A percentile compares a stretch with the other conserved stretches of the same genome.
Conservation (phyloP, 371 early-diverging fungal genomes). For the Haplosporangium sp. region DNA sequence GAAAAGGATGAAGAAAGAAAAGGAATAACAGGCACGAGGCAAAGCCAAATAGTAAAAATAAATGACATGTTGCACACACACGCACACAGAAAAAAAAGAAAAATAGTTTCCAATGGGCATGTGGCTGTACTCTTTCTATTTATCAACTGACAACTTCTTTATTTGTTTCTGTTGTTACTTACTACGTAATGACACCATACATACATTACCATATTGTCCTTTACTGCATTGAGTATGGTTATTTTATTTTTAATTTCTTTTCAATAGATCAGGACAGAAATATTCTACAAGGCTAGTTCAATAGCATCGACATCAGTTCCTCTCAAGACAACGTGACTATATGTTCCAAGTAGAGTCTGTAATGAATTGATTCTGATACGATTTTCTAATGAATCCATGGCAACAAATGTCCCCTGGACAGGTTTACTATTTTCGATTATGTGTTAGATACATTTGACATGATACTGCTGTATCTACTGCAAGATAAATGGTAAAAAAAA, state of each 20-base stretch:
- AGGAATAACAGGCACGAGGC: conserved; percentile 5
- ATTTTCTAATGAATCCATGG: conserved; percentile 63
- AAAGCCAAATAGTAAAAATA: neutral
- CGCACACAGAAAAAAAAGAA: no score
- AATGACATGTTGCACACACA: neutral
- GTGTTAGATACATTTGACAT: no score
- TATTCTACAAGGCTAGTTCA: conserved; percentile 21
- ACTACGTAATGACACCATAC: no score
- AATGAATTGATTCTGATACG: conserved; percentile 62
- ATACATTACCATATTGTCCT: no score
- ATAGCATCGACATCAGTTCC: conserved; percentile 62
- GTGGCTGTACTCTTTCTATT: neutral
- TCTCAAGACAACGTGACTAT: conserved; percentile 63
- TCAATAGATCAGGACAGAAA: neutral
- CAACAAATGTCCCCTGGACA: conserved; percentile 58
- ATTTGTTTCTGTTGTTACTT: no score
- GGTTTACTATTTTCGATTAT: conserved; percentile 15
- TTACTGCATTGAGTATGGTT: no score
- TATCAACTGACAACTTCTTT: no score
- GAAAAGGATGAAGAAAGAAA: conserved; percentile 1
- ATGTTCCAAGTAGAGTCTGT: conserved; percentile 62
- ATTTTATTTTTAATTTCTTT: no score
- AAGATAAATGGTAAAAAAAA: no score
- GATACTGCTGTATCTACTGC: no score
- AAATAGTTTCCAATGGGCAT: no score